Conservation (phyloP, 164 flowering plant genomes). For the Nymphaea colorata region DNA sequence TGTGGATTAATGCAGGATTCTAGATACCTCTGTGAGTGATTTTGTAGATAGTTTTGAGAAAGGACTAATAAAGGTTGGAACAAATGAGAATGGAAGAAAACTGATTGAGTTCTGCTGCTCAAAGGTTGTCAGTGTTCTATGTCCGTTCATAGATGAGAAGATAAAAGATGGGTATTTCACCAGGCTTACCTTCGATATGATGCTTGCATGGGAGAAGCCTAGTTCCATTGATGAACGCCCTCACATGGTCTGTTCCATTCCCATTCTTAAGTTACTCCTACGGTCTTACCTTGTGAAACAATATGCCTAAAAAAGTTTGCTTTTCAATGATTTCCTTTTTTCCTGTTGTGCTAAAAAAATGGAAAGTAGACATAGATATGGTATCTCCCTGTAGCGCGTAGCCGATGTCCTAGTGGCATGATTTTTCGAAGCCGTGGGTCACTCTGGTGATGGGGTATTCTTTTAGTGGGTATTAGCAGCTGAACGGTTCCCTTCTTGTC, state of each 20-base stretch:
- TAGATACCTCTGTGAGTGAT: conserved; percentile 36
- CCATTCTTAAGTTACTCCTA: neutral
- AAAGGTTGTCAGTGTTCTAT: conserved; percentile 32
- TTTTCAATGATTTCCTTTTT: no score
- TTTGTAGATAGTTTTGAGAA: conserved; percentile 51
- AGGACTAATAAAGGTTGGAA: conserved; percentile 29
- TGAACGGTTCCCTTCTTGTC: no score
- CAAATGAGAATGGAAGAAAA: conserved; percentile 39
- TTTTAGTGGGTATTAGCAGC: no score
- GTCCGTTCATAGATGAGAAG: conserved; percentile 31
- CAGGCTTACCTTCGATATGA: conserved; percentile 75
- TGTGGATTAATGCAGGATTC: conserved; percentile 22
- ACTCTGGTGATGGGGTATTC: no score
- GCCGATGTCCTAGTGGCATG: no score
- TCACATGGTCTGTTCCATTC: conserved; percentile 12
- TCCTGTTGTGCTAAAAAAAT: no score
- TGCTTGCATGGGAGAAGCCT: conserved; percentile 87
- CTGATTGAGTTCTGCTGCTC: conserved; percentile 63
- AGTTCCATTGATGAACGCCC: conserved; percentile 33
- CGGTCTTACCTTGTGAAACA: neutral
- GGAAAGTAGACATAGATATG: no score
- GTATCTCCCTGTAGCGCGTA: no score
- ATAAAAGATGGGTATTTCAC: conserved; percentile 58
- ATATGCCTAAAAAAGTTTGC: neutral
- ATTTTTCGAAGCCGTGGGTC: no score